Conservation (phyloP, 495 filamentous ascomycete genomes). For the Trichoderma gamsii region DNA sequence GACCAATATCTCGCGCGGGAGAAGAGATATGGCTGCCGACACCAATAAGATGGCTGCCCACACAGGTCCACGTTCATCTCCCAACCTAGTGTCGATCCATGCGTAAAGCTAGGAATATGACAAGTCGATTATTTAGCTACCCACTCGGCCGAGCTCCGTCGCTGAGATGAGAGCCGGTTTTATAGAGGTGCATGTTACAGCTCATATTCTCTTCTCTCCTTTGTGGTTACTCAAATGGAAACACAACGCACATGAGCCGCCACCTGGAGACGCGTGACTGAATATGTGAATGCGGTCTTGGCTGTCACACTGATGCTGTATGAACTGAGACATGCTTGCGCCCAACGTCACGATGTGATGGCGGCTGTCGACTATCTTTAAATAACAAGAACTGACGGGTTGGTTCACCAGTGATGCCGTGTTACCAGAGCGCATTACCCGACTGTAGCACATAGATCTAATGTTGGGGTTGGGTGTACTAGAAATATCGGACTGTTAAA, state of each 20-base stretch:
- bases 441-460: not conserved
- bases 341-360: not conserved
- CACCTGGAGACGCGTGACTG: not conserved
- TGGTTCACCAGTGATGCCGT: not conserved
- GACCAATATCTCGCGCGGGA: not conserved
- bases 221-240: not conserved
- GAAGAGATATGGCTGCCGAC: not conserved
- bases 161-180: not conserved
- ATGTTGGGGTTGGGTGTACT: not conserved
- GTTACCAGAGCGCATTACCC: not conserved
- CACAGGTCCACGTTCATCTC: not conserved
- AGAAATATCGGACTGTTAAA: not conserved
- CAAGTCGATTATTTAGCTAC: not conserved
- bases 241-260: not conserved
- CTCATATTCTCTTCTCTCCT: not conserved
- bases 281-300: slow-evolving; percentile 2
- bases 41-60: not conserved
- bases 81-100: slow-evolving; percentile 1
- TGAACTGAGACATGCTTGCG: not conserved
- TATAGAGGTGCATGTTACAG: not conserved
- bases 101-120: slow-evolving; percentile 1
- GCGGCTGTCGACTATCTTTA: not conserved
- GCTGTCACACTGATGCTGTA: slow-evolving; percentile 10
- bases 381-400: not conserved
- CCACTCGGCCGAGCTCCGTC: not conserved